A percentile compares a stretch with the other conserved stretches of the same genome.
Conservation (phyloP, 192 early-diverging fungal genomes). For the Coemansia sp. region DNA sequence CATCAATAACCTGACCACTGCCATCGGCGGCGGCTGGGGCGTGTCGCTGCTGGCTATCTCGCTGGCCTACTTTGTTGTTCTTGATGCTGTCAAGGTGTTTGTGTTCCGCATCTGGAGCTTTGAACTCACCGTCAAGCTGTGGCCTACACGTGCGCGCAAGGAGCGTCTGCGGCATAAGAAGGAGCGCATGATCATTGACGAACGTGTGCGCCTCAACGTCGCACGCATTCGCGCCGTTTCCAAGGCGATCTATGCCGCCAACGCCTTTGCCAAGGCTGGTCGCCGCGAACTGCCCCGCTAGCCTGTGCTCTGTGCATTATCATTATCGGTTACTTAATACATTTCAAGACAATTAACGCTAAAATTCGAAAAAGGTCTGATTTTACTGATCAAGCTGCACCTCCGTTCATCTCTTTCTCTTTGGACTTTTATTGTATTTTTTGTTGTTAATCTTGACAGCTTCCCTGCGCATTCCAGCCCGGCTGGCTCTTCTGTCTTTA, state of each 20-base stretch:
- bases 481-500: not conserved
- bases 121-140: constrained; percentile 82
- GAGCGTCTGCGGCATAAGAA: constrained; percentile 61
- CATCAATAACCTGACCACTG: constrained; percentile 55
- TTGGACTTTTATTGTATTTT: not conserved
- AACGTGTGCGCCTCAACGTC: constrained; percentile 51
- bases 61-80: constrained; percentile 75
- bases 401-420: not conserved
- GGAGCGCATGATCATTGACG: constrained; percentile 49
- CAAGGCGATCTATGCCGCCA: constrained; percentile 40
- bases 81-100: constrained; percentile 91
- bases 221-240: constrained; percentile 39
- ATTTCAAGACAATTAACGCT: not conserved
- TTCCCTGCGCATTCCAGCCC: constrained; percentile 2
- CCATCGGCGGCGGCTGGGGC: constrained; percentile 76
- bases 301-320: not conserved
- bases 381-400: not conserved
- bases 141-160: constrained; percentile 67
- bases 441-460: constrained; percentile 1
- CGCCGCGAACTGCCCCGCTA: constrained; percentile 12
- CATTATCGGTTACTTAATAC: not conserved
- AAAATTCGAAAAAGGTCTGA: not conserved
- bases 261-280: constrained; percentile 34
- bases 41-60: constrained; percentile 70
- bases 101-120: constrained; percentile 85